Conservation (phyloP, 768 basidiomycete genomes). For the Suillus spraguei region DNA sequence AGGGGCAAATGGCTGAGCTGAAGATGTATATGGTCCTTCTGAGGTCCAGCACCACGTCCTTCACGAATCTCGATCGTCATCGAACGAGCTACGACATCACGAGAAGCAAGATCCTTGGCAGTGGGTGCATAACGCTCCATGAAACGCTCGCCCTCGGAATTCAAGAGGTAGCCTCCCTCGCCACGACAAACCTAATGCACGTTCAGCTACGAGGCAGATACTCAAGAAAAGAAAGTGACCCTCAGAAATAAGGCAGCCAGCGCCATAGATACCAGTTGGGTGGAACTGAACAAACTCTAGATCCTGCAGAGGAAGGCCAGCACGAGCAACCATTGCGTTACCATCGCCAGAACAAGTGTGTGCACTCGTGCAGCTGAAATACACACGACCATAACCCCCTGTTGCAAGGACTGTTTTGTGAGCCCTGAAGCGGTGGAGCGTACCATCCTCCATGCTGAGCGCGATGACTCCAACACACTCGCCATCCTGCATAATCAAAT, state of each 20-base stretch:
- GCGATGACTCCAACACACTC: conserved; percentile 99
- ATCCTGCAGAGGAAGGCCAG: conserved; percentile 96
- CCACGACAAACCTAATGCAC: conserved; percentile 85
- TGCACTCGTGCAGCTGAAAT: conserved; percentile 98
- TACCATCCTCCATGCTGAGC: conserved; percentile 99
- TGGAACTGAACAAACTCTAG: conserved; percentile 99
- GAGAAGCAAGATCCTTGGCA: conserved; percentile 98
- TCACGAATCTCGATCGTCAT: conserved; percentile 99
- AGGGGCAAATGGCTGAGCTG: conserved; percentile 97
- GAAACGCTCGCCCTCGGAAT: conserved; percentile 98
- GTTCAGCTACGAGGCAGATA: conserved; percentile 7
- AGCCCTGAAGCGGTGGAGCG: conserved; percentile 95
- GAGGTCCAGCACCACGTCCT: conserved; percentile 97
- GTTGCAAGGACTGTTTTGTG: conserved; percentile 99
- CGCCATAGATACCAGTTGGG: conserved; percentile 99
- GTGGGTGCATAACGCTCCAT: conserved; percentile 99
- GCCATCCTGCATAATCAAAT: conserved; percentile 97
- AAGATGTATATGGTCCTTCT: conserved; percentile 96
- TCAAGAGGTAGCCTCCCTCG: conserved; percentile 97
- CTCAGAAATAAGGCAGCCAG: conserved; percentile 98
- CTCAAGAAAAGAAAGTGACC: conserved; percentile 45
- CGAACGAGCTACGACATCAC: conserved; percentile 98
- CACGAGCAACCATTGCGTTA: conserved; percentile 97
- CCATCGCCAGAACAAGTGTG: conserved; percentile 99
- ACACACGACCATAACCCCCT: conserved; percentile 96